phyloP scores from a whole-genome alignment of 495 filamentous ascomycete species.

The Penicillium egyptiacum region DNA sequence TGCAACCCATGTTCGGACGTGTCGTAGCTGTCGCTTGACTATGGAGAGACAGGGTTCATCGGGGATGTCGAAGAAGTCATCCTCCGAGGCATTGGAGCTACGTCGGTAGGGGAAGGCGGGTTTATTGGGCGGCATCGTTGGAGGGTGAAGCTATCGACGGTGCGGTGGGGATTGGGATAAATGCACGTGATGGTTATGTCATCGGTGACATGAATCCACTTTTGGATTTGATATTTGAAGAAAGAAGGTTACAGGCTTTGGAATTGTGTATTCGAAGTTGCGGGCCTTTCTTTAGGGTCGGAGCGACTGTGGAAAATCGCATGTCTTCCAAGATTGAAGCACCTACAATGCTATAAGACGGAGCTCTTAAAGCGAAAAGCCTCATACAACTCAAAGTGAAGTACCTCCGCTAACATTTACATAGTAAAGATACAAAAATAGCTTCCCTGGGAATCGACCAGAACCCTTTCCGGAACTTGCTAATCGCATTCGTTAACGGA shows the following conservation, averaged over 20 bases:
- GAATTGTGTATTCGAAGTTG: not conserved
- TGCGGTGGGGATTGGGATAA: not conserved
- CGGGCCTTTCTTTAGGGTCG: not conserved
- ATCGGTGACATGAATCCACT: not conserved
- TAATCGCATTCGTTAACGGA: slow-evolving; percentile 13
- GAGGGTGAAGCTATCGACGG: slow-evolving; percentile 2
- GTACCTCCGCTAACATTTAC: too few species aligned
- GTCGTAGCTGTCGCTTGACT: slow-evolving; percentile 39
- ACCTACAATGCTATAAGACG: too few species aligned
- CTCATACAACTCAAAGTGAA: too few species aligned
- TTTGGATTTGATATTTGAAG: not conserved
- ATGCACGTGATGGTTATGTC: slow-evolving; percentile 10
- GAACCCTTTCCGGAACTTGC: slow-evolving; percentile 22
- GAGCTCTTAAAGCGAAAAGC: too few species aligned
- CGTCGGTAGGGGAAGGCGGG: slow-evolving; percentile 31
- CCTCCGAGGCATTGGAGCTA: slow-evolving; percentile 38
- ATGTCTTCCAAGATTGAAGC: too few species aligned
- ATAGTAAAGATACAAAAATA: slow-evolving; percentile 12
- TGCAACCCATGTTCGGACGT: slow-evolving; percentile 39
- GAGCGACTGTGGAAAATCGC: not conserved
- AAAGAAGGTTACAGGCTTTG: not conserved
- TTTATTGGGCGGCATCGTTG: slow-evolving; percentile 23
- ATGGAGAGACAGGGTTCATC: slow-evolving; percentile 37
- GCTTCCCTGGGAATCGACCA: slow-evolving; percentile 26
- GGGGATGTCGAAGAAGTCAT: slow-evolving; percentile 48